Base-by-base conservation (phyloP, 1,139 yeast genomes). In the Kurtzmaniella quercitrusa region DNA sequence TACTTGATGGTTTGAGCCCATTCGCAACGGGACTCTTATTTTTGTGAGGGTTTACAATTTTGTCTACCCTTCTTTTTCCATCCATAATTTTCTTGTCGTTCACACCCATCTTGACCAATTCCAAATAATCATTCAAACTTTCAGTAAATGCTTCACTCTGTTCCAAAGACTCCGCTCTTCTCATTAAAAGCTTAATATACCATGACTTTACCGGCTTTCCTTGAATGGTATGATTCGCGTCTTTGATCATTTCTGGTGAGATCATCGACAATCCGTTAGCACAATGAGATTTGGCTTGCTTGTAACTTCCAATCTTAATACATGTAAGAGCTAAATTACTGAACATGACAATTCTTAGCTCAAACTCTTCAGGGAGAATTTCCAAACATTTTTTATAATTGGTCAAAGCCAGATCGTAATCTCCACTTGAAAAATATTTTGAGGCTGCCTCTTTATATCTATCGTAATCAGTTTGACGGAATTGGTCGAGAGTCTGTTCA, bases 91-190 rank as follows among this genome's bases (percentile, higher is more conserved):
- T 70, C 47, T 82, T 80, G 33, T 81, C 79, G 2, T 82, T 76
- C 22, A 76, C 77, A 0, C 96, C 96, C 38, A 61, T 53, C 44
- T 79, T 77, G 30, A 93, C 74, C 42, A 91, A 68, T 37, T 67
- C 60, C 47, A 73, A 75, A 70, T 89, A 91, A 7, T 76, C 61
- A 0, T 64, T 68, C 33, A 87, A 68, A 0, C 98, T 84, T 5
- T 76, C 81, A 41, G 69, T 61, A 59, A 75, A 87, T 49, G 74
- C 75, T 55, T 94, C 98, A 48, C 82, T 58, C 61, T 81, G 79
- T 60, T 94, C 98, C 39, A 82, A 70, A 1, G 91, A 83, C 55
- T 93, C 97, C 0, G 97, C 98, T 52, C 80, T 78, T 47, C 86
- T 79, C 3, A 76, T 63, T 38, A 81, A 59, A 32, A 91, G 68